Percentiles rank a stretch among this genome's conserved stretches.
Evolutionary conservation across 768 basidiomycete genomes (phyloP).

Genomic region (Leccinum subgranulosum): DNA sequence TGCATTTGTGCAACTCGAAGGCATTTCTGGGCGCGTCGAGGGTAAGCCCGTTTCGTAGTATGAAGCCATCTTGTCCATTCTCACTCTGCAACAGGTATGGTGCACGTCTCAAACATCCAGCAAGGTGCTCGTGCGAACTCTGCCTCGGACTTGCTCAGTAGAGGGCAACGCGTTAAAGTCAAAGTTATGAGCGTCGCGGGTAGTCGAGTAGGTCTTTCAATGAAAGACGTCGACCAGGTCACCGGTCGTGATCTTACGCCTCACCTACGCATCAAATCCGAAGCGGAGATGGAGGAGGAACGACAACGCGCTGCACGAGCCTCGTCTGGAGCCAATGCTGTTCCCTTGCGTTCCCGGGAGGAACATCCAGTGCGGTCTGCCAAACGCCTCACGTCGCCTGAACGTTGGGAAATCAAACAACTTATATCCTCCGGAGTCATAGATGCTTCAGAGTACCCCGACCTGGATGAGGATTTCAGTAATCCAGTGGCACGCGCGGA

Average conservation of each 20-base stretch:
- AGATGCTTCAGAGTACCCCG: slow-evolving; percentile 90
- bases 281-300: slow-evolving; percentile 90
- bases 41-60: slow-evolving; percentile 49
- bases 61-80: background rate
- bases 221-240: slow-evolving; percentile 96
- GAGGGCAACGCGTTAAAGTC: slow-evolving; percentile 86
- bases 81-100: slow-evolving; percentile 68
- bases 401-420: slow-evolving; percentile 99
- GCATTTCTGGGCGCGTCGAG: slow-evolving; percentile 80
- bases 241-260: slow-evolving; percentile 92
- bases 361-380: slow-evolving; percentile 64
- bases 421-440: slow-evolving; percentile 94
- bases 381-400: slow-evolving; percentile 90
- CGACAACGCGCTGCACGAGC: slow-evolving; percentile 56
- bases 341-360: slow-evolving; percentile 65
- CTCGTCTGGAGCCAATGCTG: slow-evolving; percentile 81
- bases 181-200: slow-evolving; percentile 95
- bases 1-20: slow-evolving; percentile 89
- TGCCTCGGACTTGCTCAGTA: slow-evolving; percentile 79
- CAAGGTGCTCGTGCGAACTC: slow-evolving; percentile 81
- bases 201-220: slow-evolving; percentile 78
- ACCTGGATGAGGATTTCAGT: slow-evolving; percentile 81
- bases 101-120: slow-evolving; percentile 93
- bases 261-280: slow-evolving; percentile 90
- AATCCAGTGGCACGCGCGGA: slow-evolving; percentile 78